A percentile compares a stretch with the other conserved stretches of the same genome.
Evolutionary conservation across 192 early-diverging fungal species (phyloP).

Genomic region (Bifiguratus adelaidae): DNA sequence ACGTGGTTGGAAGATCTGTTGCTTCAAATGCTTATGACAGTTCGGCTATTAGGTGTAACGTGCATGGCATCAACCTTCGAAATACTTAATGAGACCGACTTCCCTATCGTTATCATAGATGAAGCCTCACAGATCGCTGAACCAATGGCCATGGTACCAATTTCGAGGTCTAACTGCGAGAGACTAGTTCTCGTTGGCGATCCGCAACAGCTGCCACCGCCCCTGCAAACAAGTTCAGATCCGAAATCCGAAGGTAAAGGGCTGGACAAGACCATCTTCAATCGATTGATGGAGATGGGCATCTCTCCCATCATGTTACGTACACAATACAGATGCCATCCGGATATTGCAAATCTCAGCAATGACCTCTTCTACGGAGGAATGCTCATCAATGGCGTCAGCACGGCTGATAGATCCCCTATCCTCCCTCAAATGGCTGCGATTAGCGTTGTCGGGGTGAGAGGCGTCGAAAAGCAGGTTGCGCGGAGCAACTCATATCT

Average conservation of each 20-base stretch:
- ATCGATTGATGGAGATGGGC: conserved; percentile 49
- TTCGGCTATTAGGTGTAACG: conserved; percentile 59
- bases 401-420: conserved; percentile 14
- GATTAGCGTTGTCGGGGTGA: conserved; percentile 44
- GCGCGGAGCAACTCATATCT: conserved; percentile 34
- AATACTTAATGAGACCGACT: conserved; percentile 36
- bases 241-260: conserved; percentile 30
- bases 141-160: conserved; percentile 76
- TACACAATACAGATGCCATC: conserved; percentile 72
- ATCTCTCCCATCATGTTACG: conserved; percentile 36
- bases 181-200: conserved; percentile 78
- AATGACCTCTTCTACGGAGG: conserved; percentile 54
- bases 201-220: conserved; percentile 74
- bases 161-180: conserved; percentile 45
- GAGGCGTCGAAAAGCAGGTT: conserved; percentile 32
- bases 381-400: conserved; percentile 32
- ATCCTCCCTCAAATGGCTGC: conserved; percentile 38
- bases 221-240: conserved; percentile 42
- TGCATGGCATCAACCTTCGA: conserved; percentile 75
- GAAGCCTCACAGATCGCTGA: conserved; percentile 85
- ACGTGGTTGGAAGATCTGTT: conserved; percentile 21
- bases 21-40: conserved; percentile 12
- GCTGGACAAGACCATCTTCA: conserved; percentile 77
- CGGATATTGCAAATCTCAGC: conserved; percentile 42
- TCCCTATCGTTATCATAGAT: conserved; percentile 74